Evolutionary conservation across 2,329 filamentous ascomycete genomes (phyloP).

Genomic region (Claviceps lovelessii): DNA sequence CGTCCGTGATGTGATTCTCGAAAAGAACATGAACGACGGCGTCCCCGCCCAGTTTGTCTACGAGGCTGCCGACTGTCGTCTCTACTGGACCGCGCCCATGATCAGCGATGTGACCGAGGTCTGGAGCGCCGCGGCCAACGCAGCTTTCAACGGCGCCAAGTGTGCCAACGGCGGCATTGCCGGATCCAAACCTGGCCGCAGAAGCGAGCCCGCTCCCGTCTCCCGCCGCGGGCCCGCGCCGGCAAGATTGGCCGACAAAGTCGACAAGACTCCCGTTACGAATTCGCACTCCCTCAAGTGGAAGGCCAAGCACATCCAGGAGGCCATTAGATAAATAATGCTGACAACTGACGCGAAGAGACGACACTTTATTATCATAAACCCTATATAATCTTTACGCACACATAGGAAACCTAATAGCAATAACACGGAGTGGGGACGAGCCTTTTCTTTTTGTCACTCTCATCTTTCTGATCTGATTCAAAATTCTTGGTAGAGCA

Average conservation of each 20-base stretch:
- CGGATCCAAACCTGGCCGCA: not conserved
- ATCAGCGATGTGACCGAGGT: constrained; percentile 29
- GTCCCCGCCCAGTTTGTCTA: constrained; percentile 33
- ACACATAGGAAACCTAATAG: too few species aligned
- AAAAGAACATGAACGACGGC: constrained; percentile 22
- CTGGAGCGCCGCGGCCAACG: constrained; percentile 30
- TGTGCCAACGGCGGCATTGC: constrained; percentile 24
- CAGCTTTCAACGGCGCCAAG: constrained; percentile 26
- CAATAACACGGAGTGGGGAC: too few species aligned
- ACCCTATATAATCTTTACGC: too few species aligned
- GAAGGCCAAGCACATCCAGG: constrained; percentile 4
- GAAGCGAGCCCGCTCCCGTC: not conserved
- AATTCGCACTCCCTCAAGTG: not conserved
- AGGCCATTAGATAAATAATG: not conserved
- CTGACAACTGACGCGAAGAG: not conserved
- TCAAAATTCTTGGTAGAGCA: too few species aligned
- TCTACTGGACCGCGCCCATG: constrained; percentile 38
- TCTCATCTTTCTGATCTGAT: too few species aligned
- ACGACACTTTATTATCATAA: not conserved
- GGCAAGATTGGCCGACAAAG: not conserved
- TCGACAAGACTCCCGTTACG: not conserved
- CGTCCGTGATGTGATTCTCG: constrained; percentile 25
- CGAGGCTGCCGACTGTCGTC: constrained; percentile 34
- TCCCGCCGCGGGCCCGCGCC: not conserved
- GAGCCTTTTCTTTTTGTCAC: too few species aligned